Conservation (phyloP, 768 basidiomycete species). For the Podaxis pistillaris region DNA sequence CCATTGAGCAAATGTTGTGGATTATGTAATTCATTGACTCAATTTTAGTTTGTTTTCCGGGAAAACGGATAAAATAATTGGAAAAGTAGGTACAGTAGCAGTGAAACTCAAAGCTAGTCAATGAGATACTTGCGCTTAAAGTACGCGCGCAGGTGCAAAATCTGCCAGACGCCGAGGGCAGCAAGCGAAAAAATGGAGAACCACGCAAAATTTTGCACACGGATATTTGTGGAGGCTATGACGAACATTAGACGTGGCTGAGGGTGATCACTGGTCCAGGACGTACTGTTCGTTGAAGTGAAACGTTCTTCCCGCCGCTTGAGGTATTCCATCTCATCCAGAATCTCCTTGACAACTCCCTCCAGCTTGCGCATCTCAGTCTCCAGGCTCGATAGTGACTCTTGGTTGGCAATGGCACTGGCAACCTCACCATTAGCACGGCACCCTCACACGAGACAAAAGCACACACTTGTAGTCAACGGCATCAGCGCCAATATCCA, state of each 20-base stretch:
- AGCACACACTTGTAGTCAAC: conserved; percentile 93
- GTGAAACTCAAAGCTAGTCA: conserved; percentile 43
- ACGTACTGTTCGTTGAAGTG: conserved; percentile 83
- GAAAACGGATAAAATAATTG: background rate
- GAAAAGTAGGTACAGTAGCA: background rate
- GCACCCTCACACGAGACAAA: background rate
- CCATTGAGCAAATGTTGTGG: background rate
- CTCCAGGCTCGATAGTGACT: conserved; percentile 91
- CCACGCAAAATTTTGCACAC: conserved; percentile 93
- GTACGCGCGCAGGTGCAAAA: conserved; percentile 90
- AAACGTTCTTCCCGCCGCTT: conserved; percentile 89
- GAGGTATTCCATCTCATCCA: conserved; percentile 91
- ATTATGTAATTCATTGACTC: conserved; percentile 5
- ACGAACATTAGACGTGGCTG: conserved; percentile 3
- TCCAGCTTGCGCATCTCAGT: conserved; percentile 99
- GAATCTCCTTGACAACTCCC: conserved; percentile 90
- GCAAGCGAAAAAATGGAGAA: conserved; percentile 80
- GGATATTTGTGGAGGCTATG: conserved; percentile 84
- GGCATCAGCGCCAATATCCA: conserved; percentile 98
- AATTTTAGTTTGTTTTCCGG: background rate
- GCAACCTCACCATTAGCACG: conserved; percentile 10
- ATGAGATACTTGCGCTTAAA: conserved; percentile 97
- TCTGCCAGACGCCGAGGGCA: conserved; percentile 89
- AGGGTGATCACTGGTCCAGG: background rate
- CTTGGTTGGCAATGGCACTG: conserved; percentile 98